A percentile compares a stretch with the other conserved stretches of the same genome.
Conservation (phyloP, 345 rosid genomes). For the Adansonia digitata region DNA sequence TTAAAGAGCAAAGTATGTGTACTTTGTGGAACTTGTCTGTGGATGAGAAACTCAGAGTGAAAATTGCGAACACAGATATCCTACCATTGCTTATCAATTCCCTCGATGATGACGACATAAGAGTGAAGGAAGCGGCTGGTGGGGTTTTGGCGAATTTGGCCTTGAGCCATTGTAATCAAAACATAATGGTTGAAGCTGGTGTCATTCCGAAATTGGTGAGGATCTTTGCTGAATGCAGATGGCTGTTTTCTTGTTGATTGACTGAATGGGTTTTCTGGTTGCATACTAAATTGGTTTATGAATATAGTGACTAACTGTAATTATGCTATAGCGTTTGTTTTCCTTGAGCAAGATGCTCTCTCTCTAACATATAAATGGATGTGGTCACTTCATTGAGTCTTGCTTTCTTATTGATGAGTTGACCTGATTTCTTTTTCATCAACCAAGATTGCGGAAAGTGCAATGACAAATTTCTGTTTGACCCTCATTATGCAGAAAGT, state of each 20-base stretch:
- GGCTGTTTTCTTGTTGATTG: neutral
- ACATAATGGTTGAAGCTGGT: constrained; percentile 68
- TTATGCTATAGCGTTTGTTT: neutral
- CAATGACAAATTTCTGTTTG: neutral
- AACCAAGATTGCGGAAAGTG: too few relatives aligned
- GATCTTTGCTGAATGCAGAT: neutral
- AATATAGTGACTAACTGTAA: neutral
- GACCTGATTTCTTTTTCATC: neutral
- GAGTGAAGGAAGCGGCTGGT: constrained; percentile 78
- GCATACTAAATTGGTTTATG: neutral
- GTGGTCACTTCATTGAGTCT: neutral
- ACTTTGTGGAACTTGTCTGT: constrained; percentile 81
- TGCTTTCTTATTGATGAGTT: neutral
- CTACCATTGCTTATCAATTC: constrained; percentile 54
- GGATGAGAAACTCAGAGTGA: constrained; percentile 59
- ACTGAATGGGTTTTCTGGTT: neutral
- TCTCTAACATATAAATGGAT: neutral
- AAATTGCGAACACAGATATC: constrained; percentile 52
- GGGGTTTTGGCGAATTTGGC: constrained; percentile 79
- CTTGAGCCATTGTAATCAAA: constrained; percentile 52
- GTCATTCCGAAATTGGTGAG: constrained; percentile 78
- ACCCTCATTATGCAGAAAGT: too few relatives aligned
- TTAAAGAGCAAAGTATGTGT: constrained; percentile 73
- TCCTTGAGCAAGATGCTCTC: neutral
- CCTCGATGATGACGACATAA: constrained; percentile 59